phyloP scores from a whole-genome alignment of 805 yeast genomes.

The Millerozyma miso region DNA sequence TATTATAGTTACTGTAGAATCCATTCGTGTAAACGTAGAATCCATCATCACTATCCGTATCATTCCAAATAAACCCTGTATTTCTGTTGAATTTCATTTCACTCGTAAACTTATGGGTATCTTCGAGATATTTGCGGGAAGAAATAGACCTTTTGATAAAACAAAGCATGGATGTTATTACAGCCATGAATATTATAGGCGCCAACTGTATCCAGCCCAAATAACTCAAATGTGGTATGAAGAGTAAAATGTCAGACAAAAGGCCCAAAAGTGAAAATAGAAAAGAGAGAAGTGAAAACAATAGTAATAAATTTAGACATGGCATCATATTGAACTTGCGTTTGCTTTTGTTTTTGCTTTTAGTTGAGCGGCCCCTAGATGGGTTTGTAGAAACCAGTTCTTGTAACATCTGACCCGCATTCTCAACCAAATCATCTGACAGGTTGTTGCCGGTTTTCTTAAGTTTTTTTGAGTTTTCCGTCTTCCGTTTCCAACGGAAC shows the following conservation, averaged over 20 bases:
- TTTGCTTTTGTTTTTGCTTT: slow-evolving; percentile 2
- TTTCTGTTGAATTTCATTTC: slow-evolving; percentile 28
- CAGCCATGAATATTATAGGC: slow-evolving; percentile 61
- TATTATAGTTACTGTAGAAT: slow-evolving; percentile 26
- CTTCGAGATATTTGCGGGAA: slow-evolving; percentile 41
- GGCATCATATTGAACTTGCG: slow-evolving; percentile 15
- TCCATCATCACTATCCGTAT: slow-evolving; percentile 39
- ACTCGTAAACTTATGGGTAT: slow-evolving; percentile 22
- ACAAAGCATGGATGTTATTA: slow-evolving; percentile 64
- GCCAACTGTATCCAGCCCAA: slow-evolving; percentile 81
- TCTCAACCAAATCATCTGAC: background rate
- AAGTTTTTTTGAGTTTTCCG: background rate
- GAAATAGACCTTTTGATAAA: slow-evolving; percentile 65
- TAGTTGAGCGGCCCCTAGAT: background rate
- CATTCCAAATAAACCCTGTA: slow-evolving; percentile 15
- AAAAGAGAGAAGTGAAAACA: slow-evolving; percentile 66
- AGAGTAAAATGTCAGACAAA: slow-evolving; percentile 75
- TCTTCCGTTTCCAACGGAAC: background rate
- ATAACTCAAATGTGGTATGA: slow-evolving; percentile 71
- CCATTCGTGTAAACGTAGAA: slow-evolving; percentile 41
- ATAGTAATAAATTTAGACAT: slow-evolving; percentile 47
- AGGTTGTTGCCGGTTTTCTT: background rate
- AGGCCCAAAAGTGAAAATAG: slow-evolving; percentile 68
- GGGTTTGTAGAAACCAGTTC: background rate
- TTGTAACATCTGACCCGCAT: background rate